Conservation (phyloP, 257 asterid genomes). For the Solanum appendiculatum region DNA sequence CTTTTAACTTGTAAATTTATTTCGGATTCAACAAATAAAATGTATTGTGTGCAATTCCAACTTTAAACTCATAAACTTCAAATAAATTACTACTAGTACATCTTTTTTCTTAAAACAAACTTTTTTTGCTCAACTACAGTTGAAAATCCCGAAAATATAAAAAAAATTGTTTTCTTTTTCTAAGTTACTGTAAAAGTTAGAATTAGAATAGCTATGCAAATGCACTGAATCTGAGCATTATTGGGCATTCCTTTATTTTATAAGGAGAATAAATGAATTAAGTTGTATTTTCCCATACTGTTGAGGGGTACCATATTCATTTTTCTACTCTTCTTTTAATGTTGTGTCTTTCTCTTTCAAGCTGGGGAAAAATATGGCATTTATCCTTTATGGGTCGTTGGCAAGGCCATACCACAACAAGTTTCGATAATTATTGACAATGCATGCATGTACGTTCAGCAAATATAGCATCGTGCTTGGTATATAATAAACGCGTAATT, state of each 20-base stretch:
- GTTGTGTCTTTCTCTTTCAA: background rate
- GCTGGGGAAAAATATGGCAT: background rate
- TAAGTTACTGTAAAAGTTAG: background rate
- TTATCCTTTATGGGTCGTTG: background rate
- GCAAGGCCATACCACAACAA: background rate
- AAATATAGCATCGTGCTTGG: background rate
- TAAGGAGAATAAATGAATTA: background rate
- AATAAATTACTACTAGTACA: background rate
- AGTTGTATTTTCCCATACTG: slow-evolving; percentile 9
- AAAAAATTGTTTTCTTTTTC: background rate
- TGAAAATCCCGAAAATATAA: background rate
- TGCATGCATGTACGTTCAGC: background rate
- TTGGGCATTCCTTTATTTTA: slow-evolving; percentile 2
- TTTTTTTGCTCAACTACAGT: background rate
- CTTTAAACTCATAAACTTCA: background rate
- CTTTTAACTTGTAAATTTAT: background rate
- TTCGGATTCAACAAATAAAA: background rate
- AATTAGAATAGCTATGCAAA: background rate
- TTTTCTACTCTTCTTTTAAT: background rate
- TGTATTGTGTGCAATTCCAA: background rate
- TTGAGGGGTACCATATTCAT: background rate
- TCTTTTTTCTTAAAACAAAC: background rate
- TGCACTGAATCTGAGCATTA: slow-evolving; percentile 18
- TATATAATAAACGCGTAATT: background rate
- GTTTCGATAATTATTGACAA: background rate